Evolutionary conservation across 2,329 filamentous ascomycete species (phyloP).

Genomic region (Penicillium polonicum): DNA sequence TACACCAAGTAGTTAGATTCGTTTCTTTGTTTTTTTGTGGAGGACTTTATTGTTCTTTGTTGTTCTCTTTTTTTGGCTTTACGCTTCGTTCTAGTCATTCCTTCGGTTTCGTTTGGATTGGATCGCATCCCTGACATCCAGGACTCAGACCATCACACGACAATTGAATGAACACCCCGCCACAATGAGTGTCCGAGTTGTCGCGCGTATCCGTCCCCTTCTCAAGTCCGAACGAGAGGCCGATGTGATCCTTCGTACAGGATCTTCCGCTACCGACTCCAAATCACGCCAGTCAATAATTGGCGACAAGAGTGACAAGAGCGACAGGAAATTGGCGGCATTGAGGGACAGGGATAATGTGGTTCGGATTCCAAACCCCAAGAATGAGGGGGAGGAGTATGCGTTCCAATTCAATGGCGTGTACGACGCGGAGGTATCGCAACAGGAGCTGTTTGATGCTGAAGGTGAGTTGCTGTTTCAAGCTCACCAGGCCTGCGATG

Average conservation of each 20-base stretch:
- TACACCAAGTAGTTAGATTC: slow-evolving; percentile 23
- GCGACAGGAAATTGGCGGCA: slow-evolving; percentile 27
- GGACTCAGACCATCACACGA: background rate
- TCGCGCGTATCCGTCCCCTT: slow-evolving; percentile 85
- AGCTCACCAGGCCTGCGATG: background rate
- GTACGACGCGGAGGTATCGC: slow-evolving; percentile 75
- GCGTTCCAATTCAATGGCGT: slow-evolving; percentile 94
- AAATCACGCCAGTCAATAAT: slow-evolving; percentile 25
- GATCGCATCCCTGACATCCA: slow-evolving; percentile 1
- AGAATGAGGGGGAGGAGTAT: slow-evolving; percentile 87
- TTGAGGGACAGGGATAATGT: slow-evolving; percentile 60
- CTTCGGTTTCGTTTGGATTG: slow-evolving; percentile 8
- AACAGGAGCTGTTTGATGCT: slow-evolving; percentile 83
- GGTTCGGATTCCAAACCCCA: slow-evolving; percentile 88
- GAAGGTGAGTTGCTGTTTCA: slow-evolving; percentile 63
- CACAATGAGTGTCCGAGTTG: slow-evolving; percentile 67
- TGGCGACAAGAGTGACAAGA: slow-evolving; percentile 21
- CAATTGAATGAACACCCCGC: slow-evolving; percentile 7
- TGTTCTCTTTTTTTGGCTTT: slow-evolving; percentile 8
- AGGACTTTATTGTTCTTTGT: slow-evolving; percentile 13
- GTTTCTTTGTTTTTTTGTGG: slow-evolving; percentile 13
- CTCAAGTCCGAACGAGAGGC: slow-evolving; percentile 81
- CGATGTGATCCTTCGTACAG: slow-evolving; percentile 79
- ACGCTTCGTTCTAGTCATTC: slow-evolving; percentile 5
- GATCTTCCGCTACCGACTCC: slow-evolving; percentile 38